Percentiles rank a stretch among this genome's conserved stretches.
Evolutionary conservation across 768 basidiomycete species (phyloP).

Genomic region (Leccinum longicurvipes): DNA sequence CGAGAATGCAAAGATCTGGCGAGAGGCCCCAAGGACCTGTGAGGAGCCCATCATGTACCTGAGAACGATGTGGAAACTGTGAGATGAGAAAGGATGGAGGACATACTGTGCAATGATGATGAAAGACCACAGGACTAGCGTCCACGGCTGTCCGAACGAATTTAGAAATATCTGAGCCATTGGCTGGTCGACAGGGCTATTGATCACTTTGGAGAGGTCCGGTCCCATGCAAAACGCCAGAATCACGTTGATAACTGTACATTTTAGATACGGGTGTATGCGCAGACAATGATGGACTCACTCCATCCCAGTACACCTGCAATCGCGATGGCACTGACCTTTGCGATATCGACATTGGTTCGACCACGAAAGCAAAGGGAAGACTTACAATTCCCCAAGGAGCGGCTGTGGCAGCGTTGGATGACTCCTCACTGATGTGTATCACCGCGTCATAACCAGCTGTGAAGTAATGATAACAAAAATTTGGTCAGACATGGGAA

Average conservation of each 20-base stretch:
- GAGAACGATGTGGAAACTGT: background rate
- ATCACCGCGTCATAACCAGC: constrained; percentile 47
- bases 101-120: constrained; percentile 46
- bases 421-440: constrained; percentile 52
- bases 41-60: constrained; percentile 33
- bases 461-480: constrained; percentile 2
- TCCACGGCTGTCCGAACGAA: constrained; percentile 39
- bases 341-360: background rate
- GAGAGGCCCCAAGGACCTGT: background rate
- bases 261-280: background rate
- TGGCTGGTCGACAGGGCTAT: constrained; percentile 35
- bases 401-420: constrained; percentile 51
- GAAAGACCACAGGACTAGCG: constrained; percentile 50
- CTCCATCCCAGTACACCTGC: constrained; percentile 46
- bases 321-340: constrained; percentile 38
- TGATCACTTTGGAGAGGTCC: constrained; percentile 38
- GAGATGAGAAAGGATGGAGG: background rate
- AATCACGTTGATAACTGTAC: constrained; percentile 44
- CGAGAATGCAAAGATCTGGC: background rate
- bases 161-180: constrained; percentile 41
- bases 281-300: constrained; percentile 12
- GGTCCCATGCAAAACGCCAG: constrained; percentile 57
- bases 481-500: background rate
- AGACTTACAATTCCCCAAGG: constrained; percentile 53
- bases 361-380: background rate